Evolutionary conservation across 176 grass and related monocot species (phyloP), one percentile per base, ranked within the genome.

Genomic region (Musa acuminata): DNA sequence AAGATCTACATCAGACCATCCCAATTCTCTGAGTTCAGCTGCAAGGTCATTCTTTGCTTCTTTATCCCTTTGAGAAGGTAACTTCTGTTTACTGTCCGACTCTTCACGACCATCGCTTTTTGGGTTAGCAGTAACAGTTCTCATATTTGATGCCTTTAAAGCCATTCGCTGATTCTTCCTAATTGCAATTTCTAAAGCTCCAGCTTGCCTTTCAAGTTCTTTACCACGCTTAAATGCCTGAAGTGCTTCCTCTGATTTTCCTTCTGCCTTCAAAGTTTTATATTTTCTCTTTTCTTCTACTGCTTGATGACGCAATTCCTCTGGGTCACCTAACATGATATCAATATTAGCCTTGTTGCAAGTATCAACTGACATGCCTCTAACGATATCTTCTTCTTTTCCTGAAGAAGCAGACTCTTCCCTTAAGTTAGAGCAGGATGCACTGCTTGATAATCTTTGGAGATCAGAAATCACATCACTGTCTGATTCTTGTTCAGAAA

Each of bases 1-100:
- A 79, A 98, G 57, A 83, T 98, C 94, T 60, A 79, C 85, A 83
- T 98, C 94, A 76, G 85, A 87, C 94, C 94, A 98, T 49, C 94
- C 94, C 80, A 98, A 72, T 78, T 87, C 94, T 86, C 78, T 93
- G 57, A 98, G 87, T 76, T 98, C 94, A 67, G 82, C 80, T 8
- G 83, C 74, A 87, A 98, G 80, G 79, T 98, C 90, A 74, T 75
- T 82, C 64, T 87, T 98, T 82, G 88, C 86, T 75, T 83, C 84
- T 74, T 86, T 84, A 74, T 67, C 74, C 69, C 74, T 97, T 88
- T 83, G 90, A 54, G 83, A 75, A 71, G 76, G 13, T 67, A 70
- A 67, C 21, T 71, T 84, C 58, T 54, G 80, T 80, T 80, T 90
- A 48, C 62, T 63, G 26, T 69, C 78, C 66, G 53, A 59, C 27